Evolutionary conservation across 768 basidiomycete genomes (phyloP).

Genomic region (Dentipellis sp.): DNA sequence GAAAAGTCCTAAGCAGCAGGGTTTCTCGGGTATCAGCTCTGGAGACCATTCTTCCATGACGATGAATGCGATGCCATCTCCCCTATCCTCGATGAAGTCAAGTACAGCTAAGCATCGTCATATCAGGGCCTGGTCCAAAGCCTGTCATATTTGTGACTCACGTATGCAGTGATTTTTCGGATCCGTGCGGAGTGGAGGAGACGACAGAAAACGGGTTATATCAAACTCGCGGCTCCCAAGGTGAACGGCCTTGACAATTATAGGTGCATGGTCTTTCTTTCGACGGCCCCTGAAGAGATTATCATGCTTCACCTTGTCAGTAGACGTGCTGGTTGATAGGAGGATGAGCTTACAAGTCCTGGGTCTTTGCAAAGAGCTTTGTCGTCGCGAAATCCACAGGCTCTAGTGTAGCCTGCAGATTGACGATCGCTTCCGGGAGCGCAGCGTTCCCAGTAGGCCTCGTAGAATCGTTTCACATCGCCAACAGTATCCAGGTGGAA

Average conservation of each 20-base stretch:
- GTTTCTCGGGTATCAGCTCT: slow-evolving; percentile 41
- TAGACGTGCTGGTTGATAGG: neutral
- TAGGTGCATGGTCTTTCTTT: slow-evolving; percentile 36
- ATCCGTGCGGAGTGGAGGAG: slow-evolving; percentile 40
- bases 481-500: slow-evolving; percentile 60
- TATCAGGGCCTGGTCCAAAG: slow-evolving; percentile 4
- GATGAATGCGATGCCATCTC: slow-evolving; percentile 52
- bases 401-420: slow-evolving; percentile 25
- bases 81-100: slow-evolving; percentile 45
- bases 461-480: slow-evolving; percentile 57
- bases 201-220: slow-evolving; percentile 46
- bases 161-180: slow-evolving; percentile 74
- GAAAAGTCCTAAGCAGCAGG: slow-evolving; percentile 44
- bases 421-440: slow-evolving; percentile 14
- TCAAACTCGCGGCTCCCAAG: slow-evolving; percentile 52
- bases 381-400: slow-evolving; percentile 33
- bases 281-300: slow-evolving; percentile 63
- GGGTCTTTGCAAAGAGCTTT: slow-evolving; percentile 61
- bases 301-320: slow-evolving; percentile 40
- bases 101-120: slow-evolving; percentile 41
- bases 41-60: slow-evolving; percentile 80
- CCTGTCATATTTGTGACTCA: slow-evolving; percentile 20
- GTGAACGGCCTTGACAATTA: slow-evolving; percentile 66
- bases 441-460: slow-evolving; percentile 21
- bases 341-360: slow-evolving; percentile 45